phyloP scores from a whole-genome alignment of 495 filamentous ascomycete species.

The Podospora sp. region DNA sequence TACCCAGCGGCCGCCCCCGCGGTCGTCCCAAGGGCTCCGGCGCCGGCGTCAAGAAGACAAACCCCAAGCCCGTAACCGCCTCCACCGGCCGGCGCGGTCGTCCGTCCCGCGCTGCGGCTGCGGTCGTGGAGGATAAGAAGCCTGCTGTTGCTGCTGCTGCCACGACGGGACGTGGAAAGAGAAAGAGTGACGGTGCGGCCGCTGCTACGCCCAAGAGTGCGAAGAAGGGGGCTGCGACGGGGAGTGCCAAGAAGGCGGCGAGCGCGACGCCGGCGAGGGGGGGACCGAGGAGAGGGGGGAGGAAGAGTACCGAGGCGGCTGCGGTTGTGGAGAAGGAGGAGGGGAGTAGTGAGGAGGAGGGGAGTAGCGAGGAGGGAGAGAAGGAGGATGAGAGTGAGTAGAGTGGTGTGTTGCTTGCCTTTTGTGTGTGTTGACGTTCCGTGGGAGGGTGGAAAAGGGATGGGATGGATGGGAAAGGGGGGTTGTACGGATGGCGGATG shows the following conservation, averaged over 20 bases:
- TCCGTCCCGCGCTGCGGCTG: constrained; percentile 33
- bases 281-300: constrained; percentile 25
- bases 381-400: constrained; percentile 17
- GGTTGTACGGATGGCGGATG: background rate
- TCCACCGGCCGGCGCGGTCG: constrained; percentile 40
- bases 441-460: background rate
- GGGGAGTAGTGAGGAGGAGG: constrained; percentile 25
- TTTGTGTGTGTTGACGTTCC: background rate
- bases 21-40: constrained; percentile 48
- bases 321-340: constrained; percentile 28
- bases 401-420: constrained; percentile 7
- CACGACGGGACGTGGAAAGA: constrained; percentile 13
- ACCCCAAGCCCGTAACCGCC: constrained; percentile 16
- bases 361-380: constrained; percentile 22
- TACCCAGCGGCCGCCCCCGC: constrained; percentile 46
- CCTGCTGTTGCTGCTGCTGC: constrained; percentile 10
- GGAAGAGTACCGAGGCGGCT: constrained; percentile 22
- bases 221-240: background rate
- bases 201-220: constrained; percentile 14
- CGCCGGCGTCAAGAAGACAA: constrained; percentile 39
- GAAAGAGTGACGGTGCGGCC: background rate
- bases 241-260: constrained; percentile 12
- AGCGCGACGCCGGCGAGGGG: constrained; percentile 34
- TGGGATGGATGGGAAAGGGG: background rate
- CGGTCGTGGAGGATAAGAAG: constrained; percentile 14